Evolutionary conservation across 805 yeast genomes (phyloP).

Genomic region (Lipomyces mesembrius): DNA sequence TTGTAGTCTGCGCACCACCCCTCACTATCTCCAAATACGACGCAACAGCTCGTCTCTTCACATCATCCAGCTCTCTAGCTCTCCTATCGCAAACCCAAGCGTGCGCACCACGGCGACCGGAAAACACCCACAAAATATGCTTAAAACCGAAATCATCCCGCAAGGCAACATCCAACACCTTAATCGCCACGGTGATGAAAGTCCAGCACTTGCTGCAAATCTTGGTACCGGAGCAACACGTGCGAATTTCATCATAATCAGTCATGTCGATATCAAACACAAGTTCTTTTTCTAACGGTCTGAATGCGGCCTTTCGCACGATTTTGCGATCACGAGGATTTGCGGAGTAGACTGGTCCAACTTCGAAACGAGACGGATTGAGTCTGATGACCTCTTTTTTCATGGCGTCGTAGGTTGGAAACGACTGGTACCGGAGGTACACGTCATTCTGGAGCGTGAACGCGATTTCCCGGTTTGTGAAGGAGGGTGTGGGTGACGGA

Average conservation of each 20-base stretch:
- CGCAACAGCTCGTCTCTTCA: constrained; percentile 74
- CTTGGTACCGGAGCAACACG: constrained; percentile 85
- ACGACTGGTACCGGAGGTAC: constrained; percentile 88
- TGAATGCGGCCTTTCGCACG: constrained; percentile 74
- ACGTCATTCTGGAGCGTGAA: constrained; percentile 86
- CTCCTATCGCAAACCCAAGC: constrained; percentile 94
- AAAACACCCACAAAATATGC: constrained; percentile 90
- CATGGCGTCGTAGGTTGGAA: constrained; percentile 66
- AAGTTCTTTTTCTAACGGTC: constrained; percentile 81
- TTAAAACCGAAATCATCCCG: constrained; percentile 88
- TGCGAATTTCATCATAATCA: constrained; percentile 91
- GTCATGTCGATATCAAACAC: constrained; percentile 98
- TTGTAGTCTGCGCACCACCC: constrained; percentile 52
- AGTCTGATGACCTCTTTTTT: constrained; percentile 72
- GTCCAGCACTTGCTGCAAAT: constrained; percentile 94
- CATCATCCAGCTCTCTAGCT: constrained; percentile 76
- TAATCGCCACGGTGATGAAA: constrained; percentile 82
- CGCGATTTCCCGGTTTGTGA: constrained; percentile 90
- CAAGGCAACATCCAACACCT: constrained; percentile 71
- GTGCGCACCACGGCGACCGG: constrained; percentile 99
- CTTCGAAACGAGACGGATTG: constrained; percentile 88
- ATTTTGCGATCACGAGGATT: constrained; percentile 86
- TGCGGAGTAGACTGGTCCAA: constrained; percentile 88
- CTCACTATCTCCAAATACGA: constrained; percentile 78
- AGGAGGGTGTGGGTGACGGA: constrained; percentile 71